phyloP scores from a whole-genome alignment of 2,329 filamentous ascomycete species.

The Fusarium tricinctum region DNA sequence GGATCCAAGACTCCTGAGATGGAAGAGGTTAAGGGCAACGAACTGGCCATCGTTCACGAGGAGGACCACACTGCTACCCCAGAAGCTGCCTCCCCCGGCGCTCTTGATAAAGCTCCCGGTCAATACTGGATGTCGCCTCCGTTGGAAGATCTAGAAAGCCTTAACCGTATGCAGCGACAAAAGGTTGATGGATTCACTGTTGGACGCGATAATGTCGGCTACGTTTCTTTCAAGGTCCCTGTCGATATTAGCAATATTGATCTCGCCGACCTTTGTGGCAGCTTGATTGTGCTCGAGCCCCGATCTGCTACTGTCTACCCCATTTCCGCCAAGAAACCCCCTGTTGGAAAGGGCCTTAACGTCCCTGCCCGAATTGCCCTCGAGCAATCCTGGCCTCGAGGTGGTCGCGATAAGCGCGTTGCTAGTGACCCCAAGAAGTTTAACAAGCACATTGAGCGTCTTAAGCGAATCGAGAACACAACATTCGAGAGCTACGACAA shows the following conservation, averaged over 20 bases:
- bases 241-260: slow-evolving; percentile 87
- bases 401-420: slow-evolving; percentile 68
- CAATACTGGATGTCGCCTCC: slow-evolving; percentile 89
- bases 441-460: slow-evolving; percentile 84
- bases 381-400: slow-evolving; percentile 91
- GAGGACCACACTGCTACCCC: slow-evolving; percentile 62
- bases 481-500: slow-evolving; percentile 85
- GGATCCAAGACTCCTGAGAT: slow-evolving; percentile 69
- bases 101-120: slow-evolving; percentile 70
- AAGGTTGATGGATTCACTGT: slow-evolving; percentile 82
- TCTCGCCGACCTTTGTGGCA: slow-evolving; percentile 82
- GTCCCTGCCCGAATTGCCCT: slow-evolving; percentile 90
- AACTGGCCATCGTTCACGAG: slow-evolving; percentile 84
- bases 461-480: slow-evolving; percentile 84
- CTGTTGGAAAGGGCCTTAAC: slow-evolving; percentile 89
- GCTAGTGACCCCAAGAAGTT: slow-evolving; percentile 72
- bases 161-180: slow-evolving; percentile 85
- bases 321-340: slow-evolving; percentile 81
- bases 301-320: slow-evolving; percentile 92
- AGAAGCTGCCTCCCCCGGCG: slow-evolving; percentile 44
- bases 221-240: slow-evolving; percentile 82
- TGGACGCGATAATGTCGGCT: slow-evolving; percentile 84
- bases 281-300: slow-evolving; percentile 80
- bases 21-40: slow-evolving; percentile 79
- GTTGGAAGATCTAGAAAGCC: slow-evolving; percentile 79